A percentile compares a stretch with the other conserved stretches of the same genome.
These are phyloP conservation scores for Vigna reflexopilosa DNA, from an alignment of 306 rosid species.

Conservation along the genomic window DNA sequence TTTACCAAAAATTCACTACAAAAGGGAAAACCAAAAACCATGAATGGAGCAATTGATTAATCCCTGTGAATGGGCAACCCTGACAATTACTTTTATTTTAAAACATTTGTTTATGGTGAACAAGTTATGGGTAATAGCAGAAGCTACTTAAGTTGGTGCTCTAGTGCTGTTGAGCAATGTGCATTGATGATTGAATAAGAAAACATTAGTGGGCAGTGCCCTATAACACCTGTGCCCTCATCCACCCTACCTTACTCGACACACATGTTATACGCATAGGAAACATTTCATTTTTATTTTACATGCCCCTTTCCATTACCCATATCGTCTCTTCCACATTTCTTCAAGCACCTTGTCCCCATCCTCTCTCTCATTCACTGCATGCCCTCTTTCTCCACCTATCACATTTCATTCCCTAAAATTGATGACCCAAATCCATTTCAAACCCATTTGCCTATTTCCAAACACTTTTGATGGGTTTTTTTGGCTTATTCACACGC, in stretches of 20 bases:
- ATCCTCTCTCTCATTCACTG: slow-evolving; percentile 46
- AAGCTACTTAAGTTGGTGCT: slow-evolving; percentile 42
- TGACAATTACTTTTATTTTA: slow-evolving; percentile 38
- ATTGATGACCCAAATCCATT: background rate
- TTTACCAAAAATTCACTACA: background rate
- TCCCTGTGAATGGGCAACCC: slow-evolving; percentile 43
- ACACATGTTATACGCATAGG: slow-evolving; percentile 67
- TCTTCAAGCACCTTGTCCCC: slow-evolving; percentile 69
- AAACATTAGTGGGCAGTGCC: slow-evolving; percentile 63
- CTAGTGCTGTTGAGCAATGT: slow-evolving; percentile 57
- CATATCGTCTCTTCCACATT: slow-evolving; percentile 58
- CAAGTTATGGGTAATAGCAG: slow-evolving; percentile 55
- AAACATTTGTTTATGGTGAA: slow-evolving; percentile 32
- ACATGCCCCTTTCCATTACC: slow-evolving; percentile 70
- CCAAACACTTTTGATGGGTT: slow-evolving; percentile 15
- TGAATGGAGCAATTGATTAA: slow-evolving; percentile 30
- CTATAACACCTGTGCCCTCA: slow-evolving; percentile 62
- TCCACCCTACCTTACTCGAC: slow-evolving; percentile 62
- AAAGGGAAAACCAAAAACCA: background rate
- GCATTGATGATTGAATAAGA: slow-evolving; percentile 71
- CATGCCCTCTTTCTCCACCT: slow-evolving; percentile 49
- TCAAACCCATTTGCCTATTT: slow-evolving; percentile 33
- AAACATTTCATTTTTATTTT: slow-evolving; percentile 70
- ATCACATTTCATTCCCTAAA: background rate
- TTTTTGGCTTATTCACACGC: slow-evolving; percentile 34